Conservation (phyloP, 225 moss, liverwort and hornwort species). For the Lunularia cruciata region DNA sequence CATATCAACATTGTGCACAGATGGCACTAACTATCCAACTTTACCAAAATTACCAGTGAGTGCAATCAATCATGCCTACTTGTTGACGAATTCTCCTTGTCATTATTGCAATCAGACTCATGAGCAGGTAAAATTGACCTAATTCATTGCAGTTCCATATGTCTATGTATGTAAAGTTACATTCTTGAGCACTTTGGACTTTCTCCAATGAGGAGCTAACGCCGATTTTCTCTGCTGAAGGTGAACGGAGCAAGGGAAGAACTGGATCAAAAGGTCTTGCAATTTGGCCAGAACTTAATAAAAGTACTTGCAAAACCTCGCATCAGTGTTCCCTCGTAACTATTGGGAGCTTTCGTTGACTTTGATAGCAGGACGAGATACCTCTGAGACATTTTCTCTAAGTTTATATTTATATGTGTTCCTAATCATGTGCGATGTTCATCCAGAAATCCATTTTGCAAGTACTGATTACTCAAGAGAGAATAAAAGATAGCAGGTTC, state of each 20-base stretch:
- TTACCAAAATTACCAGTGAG: slow-evolving; percentile 12
- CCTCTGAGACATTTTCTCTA: too few relatives aligned
- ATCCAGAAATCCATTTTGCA: too few relatives aligned
- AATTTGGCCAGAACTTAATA: slow-evolving; percentile 24
- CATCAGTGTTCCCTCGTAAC: too few relatives aligned
- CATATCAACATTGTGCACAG: slow-evolving; percentile 17
- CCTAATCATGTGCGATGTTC: too few relatives aligned
- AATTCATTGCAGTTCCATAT: neutral
- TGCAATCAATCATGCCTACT: neutral
- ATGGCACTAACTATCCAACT: slow-evolving; percentile 16
- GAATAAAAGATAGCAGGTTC: too few relatives aligned
- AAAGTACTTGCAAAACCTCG: slow-evolving; percentile 4
- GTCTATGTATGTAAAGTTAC: neutral
- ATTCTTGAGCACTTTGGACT: too few relatives aligned
- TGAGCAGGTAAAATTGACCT: too few relatives aligned
- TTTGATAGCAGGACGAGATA: too few relatives aligned
- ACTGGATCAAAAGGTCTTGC: slow-evolving; percentile 20
- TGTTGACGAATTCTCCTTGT: neutral
- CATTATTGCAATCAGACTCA: neutral
- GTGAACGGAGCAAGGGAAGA: slow-evolving; percentile 27
- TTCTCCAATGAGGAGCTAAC: neutral
- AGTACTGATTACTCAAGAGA: too few relatives aligned
- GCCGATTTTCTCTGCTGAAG: slow-evolving; percentile 10
- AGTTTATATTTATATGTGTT: too few relatives aligned
- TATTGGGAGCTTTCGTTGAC: too few relatives aligned